These are phyloP conservation scores for Fusarium pilosicola DNA, from an alignment of 2,329 filamentous ascomycete genomes.

Conservation along the genomic window DNA sequence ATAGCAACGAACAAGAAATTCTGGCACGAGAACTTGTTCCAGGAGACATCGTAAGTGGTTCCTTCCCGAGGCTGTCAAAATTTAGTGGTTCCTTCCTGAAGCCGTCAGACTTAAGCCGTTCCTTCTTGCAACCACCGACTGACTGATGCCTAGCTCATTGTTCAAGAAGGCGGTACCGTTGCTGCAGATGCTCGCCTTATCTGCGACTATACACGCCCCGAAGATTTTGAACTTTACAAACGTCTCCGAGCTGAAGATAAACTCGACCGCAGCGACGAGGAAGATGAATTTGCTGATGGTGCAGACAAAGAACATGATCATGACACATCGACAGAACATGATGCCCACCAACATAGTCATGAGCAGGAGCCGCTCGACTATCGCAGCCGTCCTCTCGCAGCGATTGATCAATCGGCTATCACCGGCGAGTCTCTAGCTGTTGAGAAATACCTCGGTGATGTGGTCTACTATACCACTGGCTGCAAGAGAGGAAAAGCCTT, in stretches of 20 bases:
- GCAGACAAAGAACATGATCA: not conserved
- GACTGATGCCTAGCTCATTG: conserved; percentile 1
- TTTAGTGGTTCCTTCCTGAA: not conserved
- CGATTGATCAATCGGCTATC: conserved; percentile 27
- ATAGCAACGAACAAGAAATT: conserved; percentile 18
- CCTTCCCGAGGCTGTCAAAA: fast-evolving
- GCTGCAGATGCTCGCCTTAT: conserved; percentile 25
- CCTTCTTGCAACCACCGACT: not conserved
- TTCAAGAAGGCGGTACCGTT: conserved; percentile 29
- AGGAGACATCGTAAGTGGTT: conserved; percentile 15
- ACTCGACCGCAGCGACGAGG: conserved; percentile 25
- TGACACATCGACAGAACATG: not conserved
- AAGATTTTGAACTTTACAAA: conserved; percentile 31
- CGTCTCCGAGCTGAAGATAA: conserved; percentile 27
- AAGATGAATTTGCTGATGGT: conserved; percentile 13
- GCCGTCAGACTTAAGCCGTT: not conserved
- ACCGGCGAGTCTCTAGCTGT: conserved; percentile 28
- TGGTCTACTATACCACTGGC: conserved; percentile 31
- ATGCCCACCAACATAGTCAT: not conserved
- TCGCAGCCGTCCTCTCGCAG: conserved; percentile 17
- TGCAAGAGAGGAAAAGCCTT: conserved; percentile 28
- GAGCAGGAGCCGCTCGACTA: conserved; percentile 4
- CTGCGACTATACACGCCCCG: conserved; percentile 21
- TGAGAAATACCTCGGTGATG: conserved; percentile 20
- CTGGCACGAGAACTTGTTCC: conserved; percentile 20